Conservation (phyloP, 441 rosid genomes). For the Populus hybrid region DNA sequence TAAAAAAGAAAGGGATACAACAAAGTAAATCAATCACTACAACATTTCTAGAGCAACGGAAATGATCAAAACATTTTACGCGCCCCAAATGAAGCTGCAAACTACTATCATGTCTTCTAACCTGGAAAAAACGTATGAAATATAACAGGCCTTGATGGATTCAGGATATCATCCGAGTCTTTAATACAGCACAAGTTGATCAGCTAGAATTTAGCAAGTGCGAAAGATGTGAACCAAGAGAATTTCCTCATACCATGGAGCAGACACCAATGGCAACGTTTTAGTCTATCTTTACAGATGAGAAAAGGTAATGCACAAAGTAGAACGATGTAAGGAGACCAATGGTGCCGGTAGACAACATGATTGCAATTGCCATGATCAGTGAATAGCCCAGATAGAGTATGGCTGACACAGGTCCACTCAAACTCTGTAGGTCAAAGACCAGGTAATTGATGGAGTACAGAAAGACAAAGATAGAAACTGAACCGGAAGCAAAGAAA, state of each 20-base stretch:
- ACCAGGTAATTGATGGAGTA: constrained; percentile 93
- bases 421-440: constrained; percentile 83
- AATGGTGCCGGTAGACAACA: constrained; percentile 86
- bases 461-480: constrained; percentile 74
- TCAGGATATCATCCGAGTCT: constrained; percentile 16
- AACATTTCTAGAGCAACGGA: constrained; percentile 13
- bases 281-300: constrained; percentile 91
- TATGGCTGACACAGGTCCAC: constrained; percentile 88
- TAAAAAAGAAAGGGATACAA: constrained; percentile 8
- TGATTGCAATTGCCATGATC: constrained; percentile 90
- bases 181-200: constrained; percentile 26
- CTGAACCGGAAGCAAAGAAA: constrained; percentile 93
- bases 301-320: constrained; percentile 93
- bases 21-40: constrained; percentile 15
- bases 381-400: constrained; percentile 91
- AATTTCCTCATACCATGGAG: constrained; percentile 22
- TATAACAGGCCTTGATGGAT: constrained; percentile 19
- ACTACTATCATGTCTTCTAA: constrained; percentile 26
- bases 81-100: constrained; percentile 14
- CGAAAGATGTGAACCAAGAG: constrained; percentile 18
- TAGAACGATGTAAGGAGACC: constrained; percentile 85
- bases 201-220: constrained; percentile 20
- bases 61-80: constrained; percentile 9
- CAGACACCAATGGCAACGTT: constrained; percentile 10
- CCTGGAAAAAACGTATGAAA: constrained; percentile 15